phyloP scores from a whole-genome alignment of 2,329 filamentous ascomycete species.

The Basipetospora chlamydospora region DNA sequence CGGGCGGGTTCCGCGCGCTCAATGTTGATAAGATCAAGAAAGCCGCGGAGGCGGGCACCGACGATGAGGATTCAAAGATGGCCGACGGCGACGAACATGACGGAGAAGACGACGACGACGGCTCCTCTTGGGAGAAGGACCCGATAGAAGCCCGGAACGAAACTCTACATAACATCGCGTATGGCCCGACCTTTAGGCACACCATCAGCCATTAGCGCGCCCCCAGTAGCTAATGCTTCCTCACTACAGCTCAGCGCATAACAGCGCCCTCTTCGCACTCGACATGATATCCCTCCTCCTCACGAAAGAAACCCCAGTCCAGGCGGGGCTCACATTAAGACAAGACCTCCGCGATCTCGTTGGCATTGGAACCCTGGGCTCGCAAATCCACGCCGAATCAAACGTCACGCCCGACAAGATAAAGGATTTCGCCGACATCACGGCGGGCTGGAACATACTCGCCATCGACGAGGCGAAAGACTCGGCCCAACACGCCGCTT shows the following conservation, averaged over 20 bases:
- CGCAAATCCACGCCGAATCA: constrained; percentile 48
- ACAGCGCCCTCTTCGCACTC: constrained; percentile 54
- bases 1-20: constrained; percentile 65
- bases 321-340: constrained; percentile 57
- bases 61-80: constrained; percentile 29
- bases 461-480: constrained; percentile 62
- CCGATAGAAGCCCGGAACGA: constrained; percentile 38
- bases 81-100: constrained; percentile 32
- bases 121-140: constrained; percentile 25
- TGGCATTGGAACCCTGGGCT: constrained; percentile 60
- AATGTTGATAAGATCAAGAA: constrained; percentile 58
- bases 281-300: constrained; percentile 74
- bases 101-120: constrained; percentile 26
- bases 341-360: constrained; percentile 53
- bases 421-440: constrained; percentile 41
- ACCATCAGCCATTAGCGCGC: no score
- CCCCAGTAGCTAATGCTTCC: neutral
- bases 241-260: constrained; percentile 29
- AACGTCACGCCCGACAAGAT: constrained; percentile 39
- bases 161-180: constrained; percentile 45
- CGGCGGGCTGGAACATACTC: constrained; percentile 63
- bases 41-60: constrained; percentile 29
- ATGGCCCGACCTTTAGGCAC: no score
- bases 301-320: constrained; percentile 63
- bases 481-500: constrained; percentile 56